Evolutionary conservation across 441 rosid genomes (phyloP).

Genomic region (Pelargonium cotyledonis): DNA sequence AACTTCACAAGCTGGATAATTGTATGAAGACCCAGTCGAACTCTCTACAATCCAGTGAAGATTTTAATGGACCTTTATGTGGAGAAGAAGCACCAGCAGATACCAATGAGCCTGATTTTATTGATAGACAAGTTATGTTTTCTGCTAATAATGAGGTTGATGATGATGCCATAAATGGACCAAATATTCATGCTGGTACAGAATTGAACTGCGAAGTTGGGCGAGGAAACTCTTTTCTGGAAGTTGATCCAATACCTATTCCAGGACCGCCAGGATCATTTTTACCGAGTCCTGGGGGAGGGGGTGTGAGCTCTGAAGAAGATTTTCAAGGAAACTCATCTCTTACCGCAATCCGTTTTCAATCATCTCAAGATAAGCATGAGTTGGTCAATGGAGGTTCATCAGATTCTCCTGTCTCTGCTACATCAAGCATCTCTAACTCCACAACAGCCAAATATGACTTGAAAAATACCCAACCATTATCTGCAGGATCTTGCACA

Average conservation of each 20-base stretch:
- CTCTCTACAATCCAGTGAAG: constrained; percentile 39
- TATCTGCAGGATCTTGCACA: constrained; percentile 27
- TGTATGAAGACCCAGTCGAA: constrained; percentile 31
- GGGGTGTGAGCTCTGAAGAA: constrained; percentile 64
- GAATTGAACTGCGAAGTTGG: constrained; percentile 42
- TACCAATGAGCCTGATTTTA: constrained; percentile 29
- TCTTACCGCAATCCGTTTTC: constrained; percentile 61
- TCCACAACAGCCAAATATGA: constrained; percentile 35
- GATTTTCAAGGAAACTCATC: constrained; percentile 85
- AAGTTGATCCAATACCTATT: constrained; percentile 87
- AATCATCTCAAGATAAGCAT: constrained; percentile 61
- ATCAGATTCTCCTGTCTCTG: constrained; percentile 77
- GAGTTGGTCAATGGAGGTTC: constrained; percentile 56
- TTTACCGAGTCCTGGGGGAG: constrained; percentile 84
- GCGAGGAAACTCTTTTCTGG: constrained; percentile 46
- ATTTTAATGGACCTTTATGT: constrained; percentile 32
- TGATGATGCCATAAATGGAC: constrained; percentile 30
- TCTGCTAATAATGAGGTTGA: constrained; percentile 36
- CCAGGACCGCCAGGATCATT: constrained; percentile 98
- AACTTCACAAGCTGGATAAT: constrained; percentile 27
- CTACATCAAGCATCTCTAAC: constrained; percentile 58
- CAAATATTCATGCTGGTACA: constrained; percentile 27
- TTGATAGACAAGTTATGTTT: constrained; percentile 44
- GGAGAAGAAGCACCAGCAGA: constrained; percentile 28
- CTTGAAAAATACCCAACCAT: constrained; percentile 32